Percentiles rank a stretch among this genome's conserved stretches.
Conservation (phyloP, 257 asterid genomes). For the Osmanthus fragrans region DNA sequence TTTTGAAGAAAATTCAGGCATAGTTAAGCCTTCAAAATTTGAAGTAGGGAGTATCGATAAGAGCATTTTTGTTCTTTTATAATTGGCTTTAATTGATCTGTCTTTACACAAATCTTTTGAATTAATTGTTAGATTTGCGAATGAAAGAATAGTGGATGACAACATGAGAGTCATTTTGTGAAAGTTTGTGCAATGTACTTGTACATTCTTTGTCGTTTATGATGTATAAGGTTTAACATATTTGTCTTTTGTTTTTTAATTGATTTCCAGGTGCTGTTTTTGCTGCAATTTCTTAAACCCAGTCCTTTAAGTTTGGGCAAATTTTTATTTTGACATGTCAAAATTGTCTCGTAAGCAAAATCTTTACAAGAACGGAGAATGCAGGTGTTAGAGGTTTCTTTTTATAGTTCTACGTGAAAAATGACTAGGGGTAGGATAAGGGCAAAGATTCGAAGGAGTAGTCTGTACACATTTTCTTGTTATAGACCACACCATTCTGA, state of each 20-base stretch:
- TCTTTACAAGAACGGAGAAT: slow-evolving; percentile 41
- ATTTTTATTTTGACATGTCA: slow-evolving; percentile 26
- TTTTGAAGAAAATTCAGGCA: background rate
- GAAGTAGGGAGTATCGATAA: background rate
- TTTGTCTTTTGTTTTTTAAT: slow-evolving; percentile 12
- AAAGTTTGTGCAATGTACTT: background rate
- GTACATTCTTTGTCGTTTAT: background rate
- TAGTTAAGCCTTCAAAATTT: background rate
- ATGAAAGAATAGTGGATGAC: background rate
- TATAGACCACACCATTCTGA: slow-evolving; percentile 49
- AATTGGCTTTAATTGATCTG: background rate
- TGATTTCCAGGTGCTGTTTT: slow-evolving; percentile 34
- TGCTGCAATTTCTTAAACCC: slow-evolving; percentile 24
- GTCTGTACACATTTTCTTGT: slow-evolving; percentile 80
- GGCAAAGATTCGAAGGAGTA: slow-evolving; percentile 77
- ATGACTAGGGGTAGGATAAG: slow-evolving; percentile 78
- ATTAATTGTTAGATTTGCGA: background rate
- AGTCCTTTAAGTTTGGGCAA: slow-evolving; percentile 12
- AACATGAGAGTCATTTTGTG: background rate
- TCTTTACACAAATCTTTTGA: background rate
- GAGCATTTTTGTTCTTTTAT: background rate
- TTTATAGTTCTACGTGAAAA: slow-evolving; percentile 21
- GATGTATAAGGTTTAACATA: background rate
- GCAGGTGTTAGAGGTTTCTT: slow-evolving; percentile 35
- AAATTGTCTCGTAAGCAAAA: slow-evolving; percentile 17